Conservation (phyloP, 164 flowering plant species). For the Umbilicus rupestris region DNA sequence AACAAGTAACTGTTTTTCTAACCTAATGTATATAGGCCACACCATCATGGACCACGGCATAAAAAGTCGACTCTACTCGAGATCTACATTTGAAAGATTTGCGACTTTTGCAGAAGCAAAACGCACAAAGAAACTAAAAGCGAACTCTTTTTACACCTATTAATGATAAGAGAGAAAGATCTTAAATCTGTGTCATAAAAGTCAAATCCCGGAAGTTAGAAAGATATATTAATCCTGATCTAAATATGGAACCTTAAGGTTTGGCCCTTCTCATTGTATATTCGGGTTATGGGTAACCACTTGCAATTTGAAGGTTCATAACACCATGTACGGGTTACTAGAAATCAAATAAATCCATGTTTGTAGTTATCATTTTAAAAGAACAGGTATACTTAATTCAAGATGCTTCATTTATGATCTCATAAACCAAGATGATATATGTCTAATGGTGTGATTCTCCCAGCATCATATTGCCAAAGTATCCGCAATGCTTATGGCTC, state of each 20-base stretch:
- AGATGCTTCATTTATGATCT: too few species aligned
- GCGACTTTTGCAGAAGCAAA: not conserved
- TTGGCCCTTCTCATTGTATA: too few species aligned
- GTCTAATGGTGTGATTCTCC: too few species aligned
- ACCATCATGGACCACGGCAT: not conserved
- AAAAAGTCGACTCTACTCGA: not conserved
- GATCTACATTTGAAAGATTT: not conserved
- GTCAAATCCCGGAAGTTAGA: not conserved
- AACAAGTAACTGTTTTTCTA: not conserved
- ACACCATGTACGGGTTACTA: not conserved
- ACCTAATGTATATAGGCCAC: not conserved
- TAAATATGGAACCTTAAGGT: not conserved
- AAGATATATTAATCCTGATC: not conserved
- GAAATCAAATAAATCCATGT: not conserved
- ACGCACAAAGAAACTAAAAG: not conserved
- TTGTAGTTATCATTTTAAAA: not conserved
- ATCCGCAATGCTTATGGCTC: not conserved
- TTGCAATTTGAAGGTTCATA: not conserved
- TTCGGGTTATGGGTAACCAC: too few species aligned
- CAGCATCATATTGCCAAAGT: too few species aligned
- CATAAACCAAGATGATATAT: too few species aligned
- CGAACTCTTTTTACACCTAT: not conserved
- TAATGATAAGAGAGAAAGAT: not conserved
- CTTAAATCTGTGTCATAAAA: not conserved
- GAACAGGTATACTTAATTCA: too few species aligned